A percentile compares a stretch with the other conserved stretches of the same genome.
These are phyloP conservation scores for Mycothermus thermophilus DNA, from an alignment of 495 filamentous ascomycete species.

Conservation along the genomic window DNA sequence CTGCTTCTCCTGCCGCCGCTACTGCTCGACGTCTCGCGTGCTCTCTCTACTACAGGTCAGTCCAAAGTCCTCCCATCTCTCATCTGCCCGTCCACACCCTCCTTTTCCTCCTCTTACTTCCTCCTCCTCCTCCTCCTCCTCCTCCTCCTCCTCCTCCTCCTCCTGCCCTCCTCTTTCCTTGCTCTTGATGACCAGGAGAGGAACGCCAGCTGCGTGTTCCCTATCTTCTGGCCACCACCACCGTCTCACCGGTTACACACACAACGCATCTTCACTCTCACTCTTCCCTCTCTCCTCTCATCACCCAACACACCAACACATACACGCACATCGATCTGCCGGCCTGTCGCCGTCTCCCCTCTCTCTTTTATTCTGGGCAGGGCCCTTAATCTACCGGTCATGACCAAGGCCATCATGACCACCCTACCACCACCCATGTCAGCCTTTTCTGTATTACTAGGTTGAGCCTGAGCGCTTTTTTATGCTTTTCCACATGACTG, in stretches of 20 bases:
- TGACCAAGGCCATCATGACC: conserved; percentile 20
- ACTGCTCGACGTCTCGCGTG: conserved; percentile 1
- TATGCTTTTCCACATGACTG: conserved; percentile 12
- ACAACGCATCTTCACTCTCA: no score
- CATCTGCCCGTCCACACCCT: conserved; percentile 14
- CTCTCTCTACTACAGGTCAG: conserved; percentile 9
- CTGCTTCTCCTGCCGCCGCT: conserved; percentile 2
- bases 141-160: conserved; percentile 8
- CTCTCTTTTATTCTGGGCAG: conserved; percentile 18
- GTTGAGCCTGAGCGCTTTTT: conserved; percentile 6
- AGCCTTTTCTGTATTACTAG: conserved; percentile 17
- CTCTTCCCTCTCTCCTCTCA: conserved; percentile 1
- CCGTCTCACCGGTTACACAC: conserved; percentile 17
- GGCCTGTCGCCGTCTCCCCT: background rate
- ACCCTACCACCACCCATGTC: conserved; percentile 2
- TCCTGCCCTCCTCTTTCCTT: conserved; percentile 6
- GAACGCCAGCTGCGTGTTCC: conserved; percentile 8
- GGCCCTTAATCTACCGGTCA: conserved; percentile 16
- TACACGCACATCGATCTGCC: conserved; percentile 1
- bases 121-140: conserved; percentile 1
- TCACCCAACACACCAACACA: background rate
- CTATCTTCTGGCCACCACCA: conserved; percentile 10
- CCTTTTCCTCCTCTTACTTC: conserved; percentile 5
- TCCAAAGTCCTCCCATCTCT: conserved; percentile 24
- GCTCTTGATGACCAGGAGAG: conserved; percentile 4